phyloP scores from a whole-genome alignment of 176 grass and related monocot species.

The Cenchrus fungigraminus region DNA sequence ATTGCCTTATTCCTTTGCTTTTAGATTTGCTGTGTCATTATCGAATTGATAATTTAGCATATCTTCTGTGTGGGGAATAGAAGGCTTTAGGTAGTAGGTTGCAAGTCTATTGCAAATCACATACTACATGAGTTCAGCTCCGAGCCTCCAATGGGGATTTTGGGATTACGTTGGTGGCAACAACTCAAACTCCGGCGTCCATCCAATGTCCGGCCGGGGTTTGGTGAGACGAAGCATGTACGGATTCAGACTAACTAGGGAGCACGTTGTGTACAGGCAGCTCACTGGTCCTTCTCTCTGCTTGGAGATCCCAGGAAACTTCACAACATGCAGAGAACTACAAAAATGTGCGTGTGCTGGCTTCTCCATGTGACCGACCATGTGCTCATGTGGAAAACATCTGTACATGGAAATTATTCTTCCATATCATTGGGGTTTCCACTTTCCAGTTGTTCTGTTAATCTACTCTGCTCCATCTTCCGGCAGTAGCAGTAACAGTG shows the following conservation, averaged over 20 bases:
- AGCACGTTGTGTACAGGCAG: not conserved
- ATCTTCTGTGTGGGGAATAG: too few species aligned
- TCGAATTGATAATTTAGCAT: too few species aligned
- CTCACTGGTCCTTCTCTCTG: not conserved
- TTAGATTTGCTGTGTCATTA: too few species aligned
- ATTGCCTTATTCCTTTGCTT: too few species aligned
- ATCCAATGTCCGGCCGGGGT: not conserved
- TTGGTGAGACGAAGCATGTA: not conserved
- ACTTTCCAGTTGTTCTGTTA: not conserved
- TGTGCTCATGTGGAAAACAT: not conserved
- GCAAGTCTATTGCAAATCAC: too few species aligned
- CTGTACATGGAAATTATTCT: not conserved
- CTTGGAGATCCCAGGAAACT: not conserved
- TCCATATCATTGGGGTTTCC: not conserved
- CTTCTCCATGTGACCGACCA: conserved; percentile 1
- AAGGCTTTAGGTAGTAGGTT: too few species aligned
- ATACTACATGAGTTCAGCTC: not conserved
- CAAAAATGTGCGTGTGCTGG: not conserved
- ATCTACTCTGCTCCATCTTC: not conserved
- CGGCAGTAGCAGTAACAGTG: not conserved
- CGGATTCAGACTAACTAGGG: not conserved
- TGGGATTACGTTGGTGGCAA: not conserved
- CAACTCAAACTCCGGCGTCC: not conserved
- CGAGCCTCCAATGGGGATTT: not conserved
- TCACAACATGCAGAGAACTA: not conserved